A percentile compares a stretch with the other conserved stretches of the same genome.
Conservation (phyloP, 2,329 filamentous ascomycete species). For the Aspergillus thermomutatus region DNA sequence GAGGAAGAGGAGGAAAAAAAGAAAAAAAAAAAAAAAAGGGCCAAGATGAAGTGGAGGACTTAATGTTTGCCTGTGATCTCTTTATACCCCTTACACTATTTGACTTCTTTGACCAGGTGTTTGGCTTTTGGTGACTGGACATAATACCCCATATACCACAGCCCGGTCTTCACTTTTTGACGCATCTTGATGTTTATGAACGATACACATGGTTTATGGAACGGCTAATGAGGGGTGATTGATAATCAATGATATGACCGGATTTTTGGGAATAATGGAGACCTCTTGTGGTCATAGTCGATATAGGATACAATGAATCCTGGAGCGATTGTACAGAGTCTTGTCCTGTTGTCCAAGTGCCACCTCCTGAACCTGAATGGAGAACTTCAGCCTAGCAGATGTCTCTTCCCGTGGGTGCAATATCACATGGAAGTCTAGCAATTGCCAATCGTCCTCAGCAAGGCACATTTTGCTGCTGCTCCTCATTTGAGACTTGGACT, state of each 20-base stretch:
- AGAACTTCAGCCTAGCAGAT: background rate
- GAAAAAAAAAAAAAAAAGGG: background rate
- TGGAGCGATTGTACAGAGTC: background rate
- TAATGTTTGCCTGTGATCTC: slow-evolving; percentile 13
- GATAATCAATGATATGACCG: background rate
- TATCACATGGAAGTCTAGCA: too few relatives aligned
- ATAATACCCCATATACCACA: slow-evolving; percentile 13
- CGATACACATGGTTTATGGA: slow-evolving; percentile 12
- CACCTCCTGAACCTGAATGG: background rate
- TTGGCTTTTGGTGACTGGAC: slow-evolving; percentile 4
- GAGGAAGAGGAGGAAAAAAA: slow-evolving; percentile 1
- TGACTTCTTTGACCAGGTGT: slow-evolving; percentile 12
- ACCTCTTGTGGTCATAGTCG: background rate
- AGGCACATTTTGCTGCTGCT: background rate
- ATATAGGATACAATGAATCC: background rate
- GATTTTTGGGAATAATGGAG: background rate
- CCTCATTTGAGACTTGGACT: background rate
- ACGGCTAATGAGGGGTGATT: slow-evolving; percentile 15
- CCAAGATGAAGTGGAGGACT: background rate
- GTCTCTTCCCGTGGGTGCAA: background rate
- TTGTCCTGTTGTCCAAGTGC: background rate
- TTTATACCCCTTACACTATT: slow-evolving; percentile 24
- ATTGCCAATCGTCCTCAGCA: background rate
- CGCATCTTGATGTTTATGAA: slow-evolving; percentile 14
- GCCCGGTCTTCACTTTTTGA: slow-evolving; percentile 3